A percentile compares a stretch with the other conserved stretches of the same genome.
Evolutionary conservation across 305 asterid species (phyloP).

Genomic region (Fraxinus latifolia): DNA sequence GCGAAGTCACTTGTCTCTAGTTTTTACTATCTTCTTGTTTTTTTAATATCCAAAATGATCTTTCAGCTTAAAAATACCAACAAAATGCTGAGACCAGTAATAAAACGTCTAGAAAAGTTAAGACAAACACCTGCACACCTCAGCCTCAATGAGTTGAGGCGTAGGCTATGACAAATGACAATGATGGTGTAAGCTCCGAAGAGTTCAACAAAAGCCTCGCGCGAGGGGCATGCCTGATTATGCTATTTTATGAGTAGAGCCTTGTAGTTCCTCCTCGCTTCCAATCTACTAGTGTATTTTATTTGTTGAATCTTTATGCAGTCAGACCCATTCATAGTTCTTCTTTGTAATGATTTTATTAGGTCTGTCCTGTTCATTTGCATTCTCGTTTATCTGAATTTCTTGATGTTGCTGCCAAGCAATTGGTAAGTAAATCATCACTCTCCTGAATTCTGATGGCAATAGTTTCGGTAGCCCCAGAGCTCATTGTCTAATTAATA

Average conservation of each 20-base stretch:
- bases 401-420: constrained; percentile 85
- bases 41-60: background rate
- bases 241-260: constrained; percentile 4
- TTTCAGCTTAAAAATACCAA: background rate
- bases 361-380: constrained; percentile 94
- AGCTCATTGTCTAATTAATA: constrained; percentile 17
- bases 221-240: background rate
- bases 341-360: constrained; percentile 32
- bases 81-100: background rate
- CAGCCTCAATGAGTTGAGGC: background rate
- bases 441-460: constrained; percentile 11
- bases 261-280: background rate
- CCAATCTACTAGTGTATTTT: background rate
- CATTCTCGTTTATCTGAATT: constrained; percentile 77
- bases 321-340: constrained; percentile 1
- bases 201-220: background rate
- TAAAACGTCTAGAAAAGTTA: background rate
- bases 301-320: constrained; percentile 5
- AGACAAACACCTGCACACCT: background rate
- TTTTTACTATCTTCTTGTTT: background rate
- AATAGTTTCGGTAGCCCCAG: constrained; percentile 8
- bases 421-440: constrained; percentile 60
- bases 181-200: background rate
- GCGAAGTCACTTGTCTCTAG: background rate
- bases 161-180: background rate